These are phyloP conservation scores for Diatrype stigma DNA, from an alignment of 2,329 filamentous ascomycete genomes.

Conservation along the genomic window DNA sequence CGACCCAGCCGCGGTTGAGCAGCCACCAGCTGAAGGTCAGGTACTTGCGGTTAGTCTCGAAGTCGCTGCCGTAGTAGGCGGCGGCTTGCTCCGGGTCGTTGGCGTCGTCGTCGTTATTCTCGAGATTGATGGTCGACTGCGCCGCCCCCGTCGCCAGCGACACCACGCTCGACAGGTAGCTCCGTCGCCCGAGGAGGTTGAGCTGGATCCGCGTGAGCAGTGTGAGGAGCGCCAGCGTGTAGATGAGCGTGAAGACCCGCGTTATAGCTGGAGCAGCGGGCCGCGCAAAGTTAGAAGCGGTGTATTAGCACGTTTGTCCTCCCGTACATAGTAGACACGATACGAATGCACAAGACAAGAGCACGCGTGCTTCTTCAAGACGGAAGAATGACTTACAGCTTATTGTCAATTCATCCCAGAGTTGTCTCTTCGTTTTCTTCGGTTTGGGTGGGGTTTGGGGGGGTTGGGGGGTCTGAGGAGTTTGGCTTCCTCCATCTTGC, in stretches of 20 bases:
- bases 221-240: constrained; percentile 83
- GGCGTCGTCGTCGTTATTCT: constrained; percentile 93
- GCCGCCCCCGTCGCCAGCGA: constrained; percentile 75
- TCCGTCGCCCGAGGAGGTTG: constrained; percentile 90
- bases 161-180: constrained; percentile 93
- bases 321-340: too few relatives aligned
- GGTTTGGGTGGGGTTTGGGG: constrained; percentile 47
- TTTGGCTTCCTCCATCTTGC: constrained; percentile 40
- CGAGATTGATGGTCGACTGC: constrained; percentile 76
- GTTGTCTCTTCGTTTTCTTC: constrained; percentile 78
- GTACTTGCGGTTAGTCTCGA: constrained; percentile 92
- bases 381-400: constrained; percentile 60
- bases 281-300: too few relatives aligned
- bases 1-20: constrained; percentile 82
- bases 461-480: too few relatives aligned
- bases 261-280: constrained; percentile 73
- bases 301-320: too few relatives aligned
- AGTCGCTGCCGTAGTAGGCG: constrained; percentile 73
- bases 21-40: constrained; percentile 98
- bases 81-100: constrained; percentile 69
- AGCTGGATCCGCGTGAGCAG: constrained; percentile 93
- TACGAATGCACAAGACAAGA: too few relatives aligned
- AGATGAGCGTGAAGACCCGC: constrained; percentile 84
- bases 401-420: constrained; percentile 98
- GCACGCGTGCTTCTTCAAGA: background rate